Evolutionary conservation across 2,329 filamentous ascomycete species (phyloP).

Genomic region (Pezicula carpinea): DNA sequence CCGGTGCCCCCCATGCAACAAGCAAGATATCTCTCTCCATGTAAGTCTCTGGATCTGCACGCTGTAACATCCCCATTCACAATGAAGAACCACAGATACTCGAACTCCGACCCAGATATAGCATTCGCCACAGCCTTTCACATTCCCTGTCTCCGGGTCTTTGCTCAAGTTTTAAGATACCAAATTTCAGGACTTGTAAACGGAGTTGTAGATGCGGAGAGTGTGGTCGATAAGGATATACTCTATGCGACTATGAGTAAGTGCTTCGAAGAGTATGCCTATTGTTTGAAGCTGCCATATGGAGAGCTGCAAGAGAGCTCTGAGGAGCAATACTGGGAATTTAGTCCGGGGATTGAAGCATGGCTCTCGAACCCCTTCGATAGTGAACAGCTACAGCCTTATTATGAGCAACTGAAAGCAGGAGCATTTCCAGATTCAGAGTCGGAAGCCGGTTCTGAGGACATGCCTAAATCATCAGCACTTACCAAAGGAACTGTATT

Average conservation of each 20-base stretch:
- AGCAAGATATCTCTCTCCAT: neutral
- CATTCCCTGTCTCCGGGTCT: constrained; percentile 5
- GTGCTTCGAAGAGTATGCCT: neutral
- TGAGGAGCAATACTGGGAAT: constrained; percentile 9
- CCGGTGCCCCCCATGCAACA: neutral
- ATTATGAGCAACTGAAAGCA: neutral
- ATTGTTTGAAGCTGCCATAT: constrained; percentile 8
- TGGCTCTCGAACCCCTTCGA: constrained; percentile 11
- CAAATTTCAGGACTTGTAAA: neutral
- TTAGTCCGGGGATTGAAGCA: constrained; percentile 7
- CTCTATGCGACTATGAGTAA: constrained; percentile 7
- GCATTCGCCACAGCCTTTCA: constrained; percentile 8
- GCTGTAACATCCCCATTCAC: neutral
- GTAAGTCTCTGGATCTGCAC: neutral
- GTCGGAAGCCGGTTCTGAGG: neutral
- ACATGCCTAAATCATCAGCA: neutral
- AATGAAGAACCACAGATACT: constrained; percentile 3
- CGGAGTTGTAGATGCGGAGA: neutral
- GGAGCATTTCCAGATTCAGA: neutral
- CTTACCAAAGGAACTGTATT: neutral
- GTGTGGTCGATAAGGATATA: constrained; percentile 4
- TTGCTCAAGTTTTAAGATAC: constrained; percentile 8
- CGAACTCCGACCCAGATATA: constrained; percentile 3
- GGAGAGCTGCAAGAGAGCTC: constrained; percentile 3
- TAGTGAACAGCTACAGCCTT: neutral